Evolutionary conservation across 352 stramenopile species (phyloP).

Genomic region (Aphanomyces invadans): DNA sequence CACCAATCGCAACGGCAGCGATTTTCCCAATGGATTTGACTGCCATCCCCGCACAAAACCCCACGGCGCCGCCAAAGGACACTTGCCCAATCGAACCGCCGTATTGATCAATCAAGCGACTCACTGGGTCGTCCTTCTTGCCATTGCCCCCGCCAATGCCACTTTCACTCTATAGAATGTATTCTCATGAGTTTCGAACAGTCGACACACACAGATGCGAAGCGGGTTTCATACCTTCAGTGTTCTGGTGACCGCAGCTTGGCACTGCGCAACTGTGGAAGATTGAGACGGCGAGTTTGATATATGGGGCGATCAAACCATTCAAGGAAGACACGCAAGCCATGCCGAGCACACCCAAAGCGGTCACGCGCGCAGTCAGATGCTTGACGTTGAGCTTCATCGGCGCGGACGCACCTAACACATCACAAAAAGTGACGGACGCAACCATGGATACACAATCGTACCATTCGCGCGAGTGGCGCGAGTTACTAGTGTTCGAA

Average conservation of each 20-base stretch:
- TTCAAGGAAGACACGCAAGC: background rate
- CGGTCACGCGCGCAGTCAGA: background rate
- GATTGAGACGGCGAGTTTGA: background rate
- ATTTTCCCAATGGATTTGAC: slow-evolving; percentile 78
- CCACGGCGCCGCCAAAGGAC: slow-evolving; percentile 53
- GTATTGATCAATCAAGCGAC: slow-evolving; percentile 57
- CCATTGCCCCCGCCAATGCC: background rate
- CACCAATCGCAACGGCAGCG: slow-evolving; percentile 62
- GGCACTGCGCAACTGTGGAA: slow-evolving; percentile 3
- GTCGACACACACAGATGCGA: background rate
- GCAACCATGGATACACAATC: background rate
- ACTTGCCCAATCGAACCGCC: slow-evolving; percentile 58
- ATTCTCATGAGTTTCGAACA: background rate
- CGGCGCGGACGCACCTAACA: background rate
- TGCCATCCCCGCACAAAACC: slow-evolving; percentile 81
- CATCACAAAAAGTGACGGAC: background rate
- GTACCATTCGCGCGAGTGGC: slow-evolving; percentile 13
- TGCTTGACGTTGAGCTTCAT: slow-evolving; percentile 18
- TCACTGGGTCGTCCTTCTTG: slow-evolving; percentile 36
- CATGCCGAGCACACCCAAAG: slow-evolving; percentile 13
- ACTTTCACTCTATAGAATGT: background rate
- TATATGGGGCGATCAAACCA: slow-evolving; percentile 1
- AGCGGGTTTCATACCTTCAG: background rate
- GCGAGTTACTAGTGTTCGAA: slow-evolving; percentile 11
- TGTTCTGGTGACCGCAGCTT: background rate